Evolutionary conservation across 176 grass and related monocot genomes (phyloP).

Genomic region (Bromus sterilis): DNA sequence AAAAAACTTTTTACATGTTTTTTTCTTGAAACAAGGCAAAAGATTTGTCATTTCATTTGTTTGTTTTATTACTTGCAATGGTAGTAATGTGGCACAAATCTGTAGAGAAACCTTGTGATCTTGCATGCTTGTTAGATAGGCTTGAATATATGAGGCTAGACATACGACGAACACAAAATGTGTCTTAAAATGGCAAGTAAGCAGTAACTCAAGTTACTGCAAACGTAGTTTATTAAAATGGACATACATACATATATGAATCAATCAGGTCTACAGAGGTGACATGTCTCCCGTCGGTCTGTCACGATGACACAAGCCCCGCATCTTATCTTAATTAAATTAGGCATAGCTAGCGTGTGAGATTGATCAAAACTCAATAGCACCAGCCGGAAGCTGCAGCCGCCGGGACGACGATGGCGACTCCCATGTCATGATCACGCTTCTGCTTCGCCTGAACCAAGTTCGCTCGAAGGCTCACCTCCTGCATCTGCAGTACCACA

Average conservation of each 20-base stretch:
- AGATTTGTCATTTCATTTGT: no score
- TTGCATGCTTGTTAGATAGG: no score
- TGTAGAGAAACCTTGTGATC: background rate
- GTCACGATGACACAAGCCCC: background rate
- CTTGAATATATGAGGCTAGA: no score
- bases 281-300: background rate
- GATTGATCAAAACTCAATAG: conserved; percentile 23
- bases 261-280: background rate
- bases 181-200: no score
- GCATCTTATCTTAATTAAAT: background rate
- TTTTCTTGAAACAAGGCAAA: no score
- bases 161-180: no score
- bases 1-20: no score
- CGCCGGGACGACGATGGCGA: background rate
- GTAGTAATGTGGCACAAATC: background rate
- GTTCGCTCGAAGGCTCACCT: conserved; percentile 66
- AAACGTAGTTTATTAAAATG: background rate
- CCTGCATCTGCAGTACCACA: conserved; percentile 42
- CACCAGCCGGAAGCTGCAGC: conserved; percentile 18
- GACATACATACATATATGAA: background rate
- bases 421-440: background rate
- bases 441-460: conserved; percentile 58
- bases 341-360: background rate
- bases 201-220: background rate
- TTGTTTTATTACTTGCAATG: no score